Evolutionary conservation across 345 rosid genomes (phyloP).

Genomic region (Heritiera littoralis): DNA sequence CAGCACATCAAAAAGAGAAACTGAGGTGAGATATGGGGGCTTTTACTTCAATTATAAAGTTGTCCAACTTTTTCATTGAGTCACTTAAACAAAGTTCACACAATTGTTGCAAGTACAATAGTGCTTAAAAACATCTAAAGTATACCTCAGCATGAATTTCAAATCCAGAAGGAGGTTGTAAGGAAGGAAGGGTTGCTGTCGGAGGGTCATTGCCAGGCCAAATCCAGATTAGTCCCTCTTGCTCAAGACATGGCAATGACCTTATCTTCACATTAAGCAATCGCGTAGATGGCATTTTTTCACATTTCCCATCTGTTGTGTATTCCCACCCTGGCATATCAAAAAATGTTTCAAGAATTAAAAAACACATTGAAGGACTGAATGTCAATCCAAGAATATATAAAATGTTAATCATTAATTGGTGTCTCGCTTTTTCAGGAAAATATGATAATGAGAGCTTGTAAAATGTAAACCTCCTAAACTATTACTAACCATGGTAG

Average conservation of each 20-base stretch:
- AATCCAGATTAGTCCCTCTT: slow-evolving; percentile 97
- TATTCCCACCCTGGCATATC: slow-evolving; percentile 87
- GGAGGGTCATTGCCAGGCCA: slow-evolving; percentile 97
- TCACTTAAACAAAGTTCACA: background rate
- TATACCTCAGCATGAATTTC: slow-evolving; percentile 91
- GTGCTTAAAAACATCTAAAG: background rate
- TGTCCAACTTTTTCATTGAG: background rate
- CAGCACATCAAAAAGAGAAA: background rate
- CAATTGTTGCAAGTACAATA: slow-evolving; percentile 7
- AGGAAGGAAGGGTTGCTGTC: slow-evolving; percentile 64
- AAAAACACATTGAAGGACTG: background rate
- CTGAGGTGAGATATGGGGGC: slow-evolving; percentile 1
- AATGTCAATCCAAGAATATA: background rate
- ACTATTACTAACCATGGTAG: slow-evolving; percentile 80
- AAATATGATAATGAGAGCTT: background rate
- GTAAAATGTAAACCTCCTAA: background rate
- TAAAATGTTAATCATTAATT: background rate
- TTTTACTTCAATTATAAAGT: background rate
- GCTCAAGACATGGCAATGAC: slow-evolving; percentile 84
- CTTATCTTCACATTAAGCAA: slow-evolving; percentile 66
- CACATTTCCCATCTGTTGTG: slow-evolving; percentile 89
- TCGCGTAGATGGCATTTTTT: slow-evolving; percentile 92
- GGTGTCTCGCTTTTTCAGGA: background rate
- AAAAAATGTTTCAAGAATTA: slow-evolving; percentile 21
- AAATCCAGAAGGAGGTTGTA: slow-evolving; percentile 89